Base-by-base conservation (phyloP, 1,284 basidiomycete genomes). In the Tylopilus orsonianus region DNA sequence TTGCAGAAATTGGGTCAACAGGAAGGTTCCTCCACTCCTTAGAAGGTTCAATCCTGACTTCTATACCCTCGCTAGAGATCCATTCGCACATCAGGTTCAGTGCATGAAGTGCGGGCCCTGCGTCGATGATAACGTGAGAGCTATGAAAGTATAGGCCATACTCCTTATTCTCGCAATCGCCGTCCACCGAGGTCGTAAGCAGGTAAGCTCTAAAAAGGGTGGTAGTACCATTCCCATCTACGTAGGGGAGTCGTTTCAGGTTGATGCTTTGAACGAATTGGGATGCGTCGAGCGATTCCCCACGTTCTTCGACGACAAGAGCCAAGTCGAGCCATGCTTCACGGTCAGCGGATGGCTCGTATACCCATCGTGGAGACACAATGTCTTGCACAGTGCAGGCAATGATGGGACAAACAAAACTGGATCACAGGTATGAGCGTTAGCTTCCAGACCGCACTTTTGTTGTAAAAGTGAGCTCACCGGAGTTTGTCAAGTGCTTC, bases 1-100 rank as follows among this genome's bases (percentile, higher is more conserved):
- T 62, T 3, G 58, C 60, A 7, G 49, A 45, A 9, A 59, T 42
- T 2, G 57, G 57, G 35, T 62, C 60, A 7, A 56, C 59, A 0
- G 59, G 50, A 19, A 60, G 55, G 32, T 62, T 57, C 39, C 39
- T 59, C 59, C 57, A 60, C 29, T 62, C 57, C 23, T 62, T 45
- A 1, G 14, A 48, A 32, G 38, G 47, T 1, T 52, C 34, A 2
- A 62, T 41, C 7, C 0, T 33, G 35, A 59, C 37, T 4, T 56
- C 48, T 36, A 60, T 43, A 0, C 60, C 59, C 5, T 41, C 37
- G 4, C 29, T 46, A 18, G 60, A 62, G 0, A 59, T 62, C 60
- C 58, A 59, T 50, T 53, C 55, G n/a, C 41, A 62, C 58, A 60
- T 60, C 3, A 57, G 32, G 39, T 60, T 60, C 26, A 62, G 36